Conservation (phyloP, 169 alveolate species). For the Plasmodium sp. region DNA sequence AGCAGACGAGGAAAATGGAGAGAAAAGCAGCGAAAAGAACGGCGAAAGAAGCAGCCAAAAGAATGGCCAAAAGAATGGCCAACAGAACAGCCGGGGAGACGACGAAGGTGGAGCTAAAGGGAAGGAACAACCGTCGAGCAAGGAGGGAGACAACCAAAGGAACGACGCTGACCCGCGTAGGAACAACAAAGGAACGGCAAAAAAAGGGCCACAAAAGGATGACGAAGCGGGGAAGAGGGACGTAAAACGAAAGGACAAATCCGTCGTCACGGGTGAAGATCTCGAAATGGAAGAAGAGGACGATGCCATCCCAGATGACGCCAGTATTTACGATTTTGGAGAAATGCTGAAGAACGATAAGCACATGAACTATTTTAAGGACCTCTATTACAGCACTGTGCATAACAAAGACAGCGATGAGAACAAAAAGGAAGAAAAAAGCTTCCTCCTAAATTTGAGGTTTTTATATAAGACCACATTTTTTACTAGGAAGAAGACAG, state of each 20-base stretch:
- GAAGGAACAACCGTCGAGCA: neutral
- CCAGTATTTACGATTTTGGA: neutral
- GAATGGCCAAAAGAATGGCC: neutral
- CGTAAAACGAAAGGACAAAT: neutral
- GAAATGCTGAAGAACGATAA: neutral
- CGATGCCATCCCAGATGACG: neutral
- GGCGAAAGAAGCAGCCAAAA: constrained; percentile 3
- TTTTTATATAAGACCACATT: constrained; percentile 41
- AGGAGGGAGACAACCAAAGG: neutral
- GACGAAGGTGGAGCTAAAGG: constrained; percentile 17
- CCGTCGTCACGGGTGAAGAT: neutral
- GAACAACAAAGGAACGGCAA: neutral
- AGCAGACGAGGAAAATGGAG: neutral
- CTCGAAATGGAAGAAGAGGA: neutral
- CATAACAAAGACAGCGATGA: neutral
- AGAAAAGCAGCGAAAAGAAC: neutral
- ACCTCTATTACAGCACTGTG: constrained; percentile 9
- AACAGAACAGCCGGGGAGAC: neutral
- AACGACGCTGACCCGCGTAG: neutral
- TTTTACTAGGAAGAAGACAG: constrained; percentile 9
- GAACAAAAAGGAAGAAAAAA: neutral
- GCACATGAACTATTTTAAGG: constrained; percentile 11
- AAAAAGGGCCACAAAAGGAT: neutral
- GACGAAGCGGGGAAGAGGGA: neutral
- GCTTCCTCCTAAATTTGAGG: neutral